These are phyloP conservation scores for Xylaria palmicola DNA, from an alignment of 495 filamentous ascomycete genomes.

Conservation along the genomic window DNA sequence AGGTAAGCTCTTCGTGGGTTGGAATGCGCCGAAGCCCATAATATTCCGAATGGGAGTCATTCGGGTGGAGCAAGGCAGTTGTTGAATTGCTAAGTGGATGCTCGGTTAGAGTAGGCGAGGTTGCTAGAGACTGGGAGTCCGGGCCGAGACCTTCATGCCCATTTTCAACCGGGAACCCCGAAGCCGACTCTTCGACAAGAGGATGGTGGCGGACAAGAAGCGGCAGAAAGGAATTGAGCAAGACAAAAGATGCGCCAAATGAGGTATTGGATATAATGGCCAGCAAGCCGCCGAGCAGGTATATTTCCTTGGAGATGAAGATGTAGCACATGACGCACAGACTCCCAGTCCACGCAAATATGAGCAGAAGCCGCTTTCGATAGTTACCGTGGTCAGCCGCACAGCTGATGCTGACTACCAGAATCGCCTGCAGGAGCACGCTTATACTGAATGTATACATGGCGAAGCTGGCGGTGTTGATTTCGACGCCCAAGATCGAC, in stretches of 20 bases:
- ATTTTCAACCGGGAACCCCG: constrained; percentile 26
- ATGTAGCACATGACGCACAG: constrained; percentile 87
- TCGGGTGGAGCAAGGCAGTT: constrained; percentile 39
- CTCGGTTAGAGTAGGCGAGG: constrained; percentile 24
- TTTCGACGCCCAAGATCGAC: constrained; percentile 74
- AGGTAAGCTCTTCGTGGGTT: constrained; percentile 48
- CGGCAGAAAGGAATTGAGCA: constrained; percentile 81
- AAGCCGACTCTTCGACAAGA: constrained; percentile 37
- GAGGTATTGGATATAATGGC: constrained; percentile 90
- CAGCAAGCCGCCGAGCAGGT: constrained; percentile 75
- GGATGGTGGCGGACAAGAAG: constrained; percentile 79
- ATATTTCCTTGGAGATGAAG: constrained; percentile 67
- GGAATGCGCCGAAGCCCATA: constrained; percentile 34
- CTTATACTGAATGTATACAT: constrained; percentile 97
- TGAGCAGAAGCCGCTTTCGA: constrained; percentile 80
- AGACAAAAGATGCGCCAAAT: constrained; percentile 81
- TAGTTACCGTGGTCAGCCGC: constrained; percentile 95
- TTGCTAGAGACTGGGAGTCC: constrained; percentile 24
- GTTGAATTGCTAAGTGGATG: constrained; percentile 42
- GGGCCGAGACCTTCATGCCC: constrained; percentile 17
- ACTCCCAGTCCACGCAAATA: constrained; percentile 79
- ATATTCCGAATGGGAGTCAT: constrained; percentile 28
- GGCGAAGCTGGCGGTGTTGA: constrained; percentile 96
- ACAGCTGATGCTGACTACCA: constrained; percentile 94
- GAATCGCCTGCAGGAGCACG: constrained; percentile 80